Evolutionary conservation across 306 rosid species (phyloP).

Genomic region (Amphicarpaea edgeworthii): DNA sequence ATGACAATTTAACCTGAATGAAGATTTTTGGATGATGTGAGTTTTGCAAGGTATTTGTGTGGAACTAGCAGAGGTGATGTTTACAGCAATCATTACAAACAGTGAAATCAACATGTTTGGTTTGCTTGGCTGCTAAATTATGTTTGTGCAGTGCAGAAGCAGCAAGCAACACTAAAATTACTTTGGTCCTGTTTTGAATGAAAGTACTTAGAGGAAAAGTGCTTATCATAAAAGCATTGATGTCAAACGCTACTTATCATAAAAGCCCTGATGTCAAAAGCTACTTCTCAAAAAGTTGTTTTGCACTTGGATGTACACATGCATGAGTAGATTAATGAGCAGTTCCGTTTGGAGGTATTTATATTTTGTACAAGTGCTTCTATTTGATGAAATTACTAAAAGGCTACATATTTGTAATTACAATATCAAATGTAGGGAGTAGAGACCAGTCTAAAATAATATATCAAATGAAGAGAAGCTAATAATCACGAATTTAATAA

Average conservation of each 20-base stretch:
- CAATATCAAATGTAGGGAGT: neutral
- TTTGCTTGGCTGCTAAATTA: neutral
- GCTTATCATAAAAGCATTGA: neutral
- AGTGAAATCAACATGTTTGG: neutral
- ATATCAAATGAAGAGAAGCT: neutral
- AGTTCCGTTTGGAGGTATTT: neutral
- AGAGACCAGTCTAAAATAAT: neutral
- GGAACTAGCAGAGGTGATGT: neutral
- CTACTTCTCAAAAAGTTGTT: neutral
- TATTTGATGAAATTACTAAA: neutral
- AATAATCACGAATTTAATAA: neutral
- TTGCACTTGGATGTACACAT: neutral
- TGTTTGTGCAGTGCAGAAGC: neutral
- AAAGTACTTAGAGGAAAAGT: neutral
- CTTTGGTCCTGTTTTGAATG: neutral
- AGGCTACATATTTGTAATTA: neutral
- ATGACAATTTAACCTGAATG: slow-evolving; percentile 48
- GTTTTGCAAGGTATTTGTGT: neutral
- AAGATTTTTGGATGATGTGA: neutral
- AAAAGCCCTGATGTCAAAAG: neutral
- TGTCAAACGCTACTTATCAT: slow-evolving; percentile 1
- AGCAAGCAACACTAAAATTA: neutral
- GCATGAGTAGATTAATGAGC: neutral
- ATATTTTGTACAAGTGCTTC: neutral
- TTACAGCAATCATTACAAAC: neutral